Percentiles rank a stretch among this genome's conserved stretches.
Evolutionary conservation across 495 filamentous ascomycete species (phyloP).

Genomic region (Penicillium alfredii): DNA sequence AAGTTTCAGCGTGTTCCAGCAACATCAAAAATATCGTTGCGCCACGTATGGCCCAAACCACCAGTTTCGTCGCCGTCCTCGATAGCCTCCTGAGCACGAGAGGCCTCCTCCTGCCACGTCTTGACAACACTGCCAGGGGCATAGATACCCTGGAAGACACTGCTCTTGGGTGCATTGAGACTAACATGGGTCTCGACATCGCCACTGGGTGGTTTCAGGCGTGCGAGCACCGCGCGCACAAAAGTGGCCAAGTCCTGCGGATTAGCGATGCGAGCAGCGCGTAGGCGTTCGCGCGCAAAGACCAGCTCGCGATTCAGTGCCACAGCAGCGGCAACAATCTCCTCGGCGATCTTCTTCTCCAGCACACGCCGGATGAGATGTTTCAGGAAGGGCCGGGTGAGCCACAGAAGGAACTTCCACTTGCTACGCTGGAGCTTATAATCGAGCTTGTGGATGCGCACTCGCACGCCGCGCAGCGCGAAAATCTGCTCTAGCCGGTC

Average conservation of each 20-base stretch:
- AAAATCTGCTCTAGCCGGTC: slow-evolving; percentile 74
- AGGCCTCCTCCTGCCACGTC: slow-evolving; percentile 76
- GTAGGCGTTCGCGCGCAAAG: slow-evolving; percentile 77
- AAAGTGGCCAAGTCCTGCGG: slow-evolving; percentile 77
- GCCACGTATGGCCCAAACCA: slow-evolving; percentile 51
- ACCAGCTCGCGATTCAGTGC: slow-evolving; percentile 77
- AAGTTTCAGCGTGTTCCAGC: slow-evolving; percentile 7
- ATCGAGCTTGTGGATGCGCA: slow-evolving; percentile 79
- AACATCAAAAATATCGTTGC: slow-evolving; percentile 82
- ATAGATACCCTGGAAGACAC: slow-evolving; percentile 78
- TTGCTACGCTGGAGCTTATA: slow-evolving; percentile 70
- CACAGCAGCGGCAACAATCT: slow-evolving; percentile 62
- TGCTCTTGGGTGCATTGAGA: slow-evolving; percentile 53
- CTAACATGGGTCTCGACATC: slow-evolving; percentile 69
- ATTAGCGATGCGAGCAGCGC: slow-evolving; percentile 76
- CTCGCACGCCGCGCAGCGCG: slow-evolving; percentile 65
- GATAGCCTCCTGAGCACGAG: slow-evolving; percentile 56
- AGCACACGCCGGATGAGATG: slow-evolving; percentile 72
- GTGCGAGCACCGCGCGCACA: slow-evolving; percentile 69
- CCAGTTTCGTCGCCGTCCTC: slow-evolving; percentile 48
- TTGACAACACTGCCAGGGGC: slow-evolving; percentile 83
- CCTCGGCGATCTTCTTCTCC: slow-evolving; percentile 68
- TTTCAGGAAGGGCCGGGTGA: slow-evolving; percentile 78
- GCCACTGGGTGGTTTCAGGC: slow-evolving; percentile 64
- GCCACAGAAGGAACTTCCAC: slow-evolving; percentile 71